phyloP scores from a whole-genome alignment of 768 basidiomycete genomes.

The Auriscalpium vulgare region DNA sequence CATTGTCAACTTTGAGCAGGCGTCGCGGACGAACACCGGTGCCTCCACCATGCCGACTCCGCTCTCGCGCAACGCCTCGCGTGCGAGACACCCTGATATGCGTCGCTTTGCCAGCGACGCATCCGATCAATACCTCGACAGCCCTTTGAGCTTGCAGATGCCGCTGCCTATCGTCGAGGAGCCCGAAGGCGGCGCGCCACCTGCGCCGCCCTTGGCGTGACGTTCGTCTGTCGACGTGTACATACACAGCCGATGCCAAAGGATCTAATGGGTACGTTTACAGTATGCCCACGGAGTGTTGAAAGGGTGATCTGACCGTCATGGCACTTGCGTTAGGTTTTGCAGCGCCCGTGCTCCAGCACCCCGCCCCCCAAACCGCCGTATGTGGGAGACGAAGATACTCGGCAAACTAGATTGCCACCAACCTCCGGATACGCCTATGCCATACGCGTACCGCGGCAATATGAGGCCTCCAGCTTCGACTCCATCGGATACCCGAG shows the following conservation, averaged over 20 bases:
- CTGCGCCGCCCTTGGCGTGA: background rate
- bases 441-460: background rate
- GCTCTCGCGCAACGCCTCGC: slow-evolving; percentile 14
- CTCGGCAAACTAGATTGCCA: too few relatives aligned
- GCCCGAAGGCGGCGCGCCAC: background rate
- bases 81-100: slow-evolving; percentile 17
- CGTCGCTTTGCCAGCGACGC: slow-evolving; percentile 4
- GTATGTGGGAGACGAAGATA: too few relatives aligned
- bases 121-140: slow-evolving; percentile 20
- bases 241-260: too few relatives aligned
- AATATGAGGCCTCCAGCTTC: too few relatives aligned
- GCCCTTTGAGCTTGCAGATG: slow-evolving; percentile 22
- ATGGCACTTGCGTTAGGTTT: too few relatives aligned
- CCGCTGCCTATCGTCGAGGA: slow-evolving; percentile 7
- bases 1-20: slow-evolving; percentile 25
- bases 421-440: too few relatives aligned
- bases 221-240: background rate
- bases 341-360: too few relatives aligned
- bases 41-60: slow-evolving; percentile 21
- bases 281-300: too few relatives aligned
- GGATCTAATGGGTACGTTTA: too few relatives aligned
- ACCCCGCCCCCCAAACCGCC: too few relatives aligned
- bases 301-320: too few relatives aligned
- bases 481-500: too few relatives aligned
- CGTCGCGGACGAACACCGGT: slow-evolving; percentile 24